A percentile compares a stretch with the other conserved stretches of the same genome.
These are phyloP conservation scores for Komagataella pastoris DNA, from an alignment of 805 yeast genomes.

Conservation along the genomic window DNA sequence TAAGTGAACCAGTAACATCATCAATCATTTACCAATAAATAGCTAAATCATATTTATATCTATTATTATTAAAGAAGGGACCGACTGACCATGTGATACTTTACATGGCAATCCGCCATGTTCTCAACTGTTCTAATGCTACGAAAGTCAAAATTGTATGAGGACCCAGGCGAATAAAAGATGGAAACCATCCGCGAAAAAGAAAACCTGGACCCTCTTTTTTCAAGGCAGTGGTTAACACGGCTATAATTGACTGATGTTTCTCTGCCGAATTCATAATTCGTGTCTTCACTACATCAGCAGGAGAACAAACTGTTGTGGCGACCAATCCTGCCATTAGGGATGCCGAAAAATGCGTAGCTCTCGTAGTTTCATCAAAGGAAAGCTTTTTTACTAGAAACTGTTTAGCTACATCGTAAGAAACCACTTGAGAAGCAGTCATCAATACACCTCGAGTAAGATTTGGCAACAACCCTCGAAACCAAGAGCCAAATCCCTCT, in stretches of 20 bases:
- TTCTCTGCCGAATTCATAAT: conserved; percentile 57
- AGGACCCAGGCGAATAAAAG: conserved; percentile 78
- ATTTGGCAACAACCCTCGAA: conserved; percentile 70
- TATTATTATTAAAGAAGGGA: conserved; percentile 1
- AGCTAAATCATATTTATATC: background rate
- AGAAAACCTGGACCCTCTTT: conserved; percentile 67
- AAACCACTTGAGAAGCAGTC: conserved; percentile 87
- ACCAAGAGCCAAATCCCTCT: conserved; percentile 47
- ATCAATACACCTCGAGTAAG: conserved; percentile 69
- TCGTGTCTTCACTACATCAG: conserved; percentile 80
- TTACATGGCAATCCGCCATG: conserved; percentile 2
- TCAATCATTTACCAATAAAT: conserved; percentile 3
- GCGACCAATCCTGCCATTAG: conserved; percentile 79
- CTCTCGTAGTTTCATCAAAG: conserved; percentile 44
- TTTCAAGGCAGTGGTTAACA: conserved; percentile 41
- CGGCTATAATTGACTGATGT: conserved; percentile 32
- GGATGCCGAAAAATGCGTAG: conserved; percentile 72
- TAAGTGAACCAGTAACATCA: conserved; percentile 2
- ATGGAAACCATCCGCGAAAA: conserved; percentile 88
- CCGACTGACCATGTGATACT: background rate
- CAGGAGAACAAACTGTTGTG: conserved; percentile 86
- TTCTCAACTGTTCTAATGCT: conserved; percentile 54
- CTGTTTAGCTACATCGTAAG: conserved; percentile 65
- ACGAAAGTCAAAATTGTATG: conserved; percentile 59
- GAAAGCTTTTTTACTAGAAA: conserved; percentile 34